Percentiles rank a stretch among this genome's conserved stretches.
Evolutionary conservation across 371 early-diverging fungal genomes (phyloP).

Genomic region (Apophysomyces sp.): DNA sequence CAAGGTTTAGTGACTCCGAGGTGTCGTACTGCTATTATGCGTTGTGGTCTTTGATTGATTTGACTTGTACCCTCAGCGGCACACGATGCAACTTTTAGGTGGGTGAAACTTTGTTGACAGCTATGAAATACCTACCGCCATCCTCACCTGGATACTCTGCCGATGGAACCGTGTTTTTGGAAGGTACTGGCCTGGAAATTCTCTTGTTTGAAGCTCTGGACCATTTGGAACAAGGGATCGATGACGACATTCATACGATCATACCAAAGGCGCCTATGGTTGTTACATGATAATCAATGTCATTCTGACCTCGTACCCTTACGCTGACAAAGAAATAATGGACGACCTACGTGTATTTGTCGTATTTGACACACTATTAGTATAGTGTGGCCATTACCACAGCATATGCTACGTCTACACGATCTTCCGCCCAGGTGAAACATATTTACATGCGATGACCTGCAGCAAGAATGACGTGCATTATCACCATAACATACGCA

Average conservation of each 20-base stretch:
- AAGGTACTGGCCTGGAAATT: background rate
- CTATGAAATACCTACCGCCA: too few relatives aligned
- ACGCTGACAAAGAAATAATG: slow-evolving; percentile 3
- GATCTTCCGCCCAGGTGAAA: slow-evolving; percentile 6
- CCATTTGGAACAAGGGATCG: background rate
- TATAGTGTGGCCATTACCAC: too few relatives aligned
- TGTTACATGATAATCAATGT: slow-evolving; percentile 3
- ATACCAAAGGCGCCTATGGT: slow-evolving; percentile 12
- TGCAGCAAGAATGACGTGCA: too few relatives aligned
- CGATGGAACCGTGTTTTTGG: slow-evolving; percentile 4
- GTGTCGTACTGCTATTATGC: too few relatives aligned
- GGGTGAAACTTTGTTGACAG: too few relatives aligned
- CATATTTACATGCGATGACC: background rate
- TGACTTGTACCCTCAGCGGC: too few relatives aligned
- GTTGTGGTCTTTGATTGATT: too few relatives aligned
- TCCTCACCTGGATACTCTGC: too few relatives aligned
- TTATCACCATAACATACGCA: background rate
- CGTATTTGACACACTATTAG: too few relatives aligned
- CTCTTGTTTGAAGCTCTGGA: slow-evolving; percentile 8
- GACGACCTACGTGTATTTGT: background rate
- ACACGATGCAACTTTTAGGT: too few relatives aligned
- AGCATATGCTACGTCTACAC: too few relatives aligned
- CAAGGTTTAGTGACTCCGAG: too few relatives aligned
- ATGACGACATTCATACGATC: background rate
- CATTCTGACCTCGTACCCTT: slow-evolving; percentile 4